Evolutionary conservation across 306 rosid genomes (phyloP).

Genomic region (Cucurbita argyrosperma): DNA sequence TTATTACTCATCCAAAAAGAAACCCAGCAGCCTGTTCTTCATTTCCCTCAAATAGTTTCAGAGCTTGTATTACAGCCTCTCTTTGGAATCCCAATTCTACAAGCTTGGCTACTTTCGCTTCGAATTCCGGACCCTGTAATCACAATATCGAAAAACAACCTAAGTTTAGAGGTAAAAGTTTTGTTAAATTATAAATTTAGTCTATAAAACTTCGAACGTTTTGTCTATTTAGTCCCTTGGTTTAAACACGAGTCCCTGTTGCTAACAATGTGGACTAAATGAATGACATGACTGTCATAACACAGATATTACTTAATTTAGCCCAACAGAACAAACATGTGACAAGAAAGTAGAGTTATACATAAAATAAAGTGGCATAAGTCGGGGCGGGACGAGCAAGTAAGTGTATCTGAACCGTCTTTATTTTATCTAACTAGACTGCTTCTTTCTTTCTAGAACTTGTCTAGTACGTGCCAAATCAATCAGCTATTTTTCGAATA

Average conservation of each 20-base stretch:
- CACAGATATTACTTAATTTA: neutral
- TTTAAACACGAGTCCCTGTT: neutral
- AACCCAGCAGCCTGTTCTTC: slow-evolving; percentile 47
- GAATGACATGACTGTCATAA: too few species aligned
- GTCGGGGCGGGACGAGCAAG: neutral
- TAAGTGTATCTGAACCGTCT: too few species aligned
- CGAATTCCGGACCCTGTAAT: slow-evolving; percentile 52
- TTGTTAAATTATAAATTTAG: neutral
- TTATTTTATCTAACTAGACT: too few species aligned
- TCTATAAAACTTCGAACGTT: neutral
- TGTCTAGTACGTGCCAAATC: too few species aligned
- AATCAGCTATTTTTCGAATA: too few species aligned
- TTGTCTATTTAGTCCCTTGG: neutral
- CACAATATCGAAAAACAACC: slow-evolving; percentile 4
- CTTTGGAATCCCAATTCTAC: slow-evolving; percentile 84
- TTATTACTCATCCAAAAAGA: slow-evolving; percentile 23
- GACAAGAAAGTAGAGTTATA: neutral
- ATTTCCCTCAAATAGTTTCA: slow-evolving; percentile 43
- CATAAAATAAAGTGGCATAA: too few species aligned
- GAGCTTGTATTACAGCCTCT: slow-evolving; percentile 75
- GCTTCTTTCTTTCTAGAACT: too few species aligned
- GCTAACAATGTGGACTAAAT: too few species aligned
- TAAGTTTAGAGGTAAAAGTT: neutral
- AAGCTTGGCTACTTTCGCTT: slow-evolving; percentile 81
- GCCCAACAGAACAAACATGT: neutral